Conservation (phyloP, 805 yeast genomes). For the Komagataella kurtzmanii region DNA sequence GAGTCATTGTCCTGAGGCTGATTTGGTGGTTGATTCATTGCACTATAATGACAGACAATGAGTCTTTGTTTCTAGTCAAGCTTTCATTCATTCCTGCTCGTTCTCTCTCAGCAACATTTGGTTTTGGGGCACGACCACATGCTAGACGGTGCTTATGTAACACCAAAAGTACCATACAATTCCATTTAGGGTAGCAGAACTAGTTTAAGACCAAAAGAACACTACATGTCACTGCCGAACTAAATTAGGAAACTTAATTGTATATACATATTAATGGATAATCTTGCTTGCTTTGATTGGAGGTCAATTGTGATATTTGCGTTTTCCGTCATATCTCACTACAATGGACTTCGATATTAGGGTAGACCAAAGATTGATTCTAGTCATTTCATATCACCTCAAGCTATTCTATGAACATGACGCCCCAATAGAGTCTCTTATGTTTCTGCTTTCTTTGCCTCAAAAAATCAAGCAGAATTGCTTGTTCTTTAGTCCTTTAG, state of each 20-base stretch:
- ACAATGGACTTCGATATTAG: neutral
- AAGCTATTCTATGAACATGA: neutral
- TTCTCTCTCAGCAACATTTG: neutral
- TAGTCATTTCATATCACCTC: neutral
- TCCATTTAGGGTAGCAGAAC: neutral
- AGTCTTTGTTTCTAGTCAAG: conserved; percentile 1
- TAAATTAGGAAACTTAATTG: neutral
- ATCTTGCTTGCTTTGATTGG: neutral
- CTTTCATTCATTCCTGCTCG: neutral
- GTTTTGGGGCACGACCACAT: neutral
- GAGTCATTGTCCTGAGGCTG: conserved; percentile 3
- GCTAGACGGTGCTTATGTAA: neutral
- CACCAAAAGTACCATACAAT: neutral
- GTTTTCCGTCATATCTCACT: conserved; percentile 6
- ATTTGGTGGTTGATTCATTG: conserved; percentile 4
- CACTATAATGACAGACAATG: conserved; percentile 7
- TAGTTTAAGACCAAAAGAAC: neutral
- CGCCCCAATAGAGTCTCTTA: neutral
- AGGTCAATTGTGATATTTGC: conserved; percentile 1
- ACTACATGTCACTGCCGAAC: neutral
- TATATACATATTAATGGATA: neutral
- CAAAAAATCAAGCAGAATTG: neutral
- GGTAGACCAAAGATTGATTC: neutral
- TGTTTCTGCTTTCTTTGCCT: neutral
- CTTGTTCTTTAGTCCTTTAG: neutral